Conservation (phyloP, 768 basidiomycete species). For the Mrakia hoshinonis region DNA sequence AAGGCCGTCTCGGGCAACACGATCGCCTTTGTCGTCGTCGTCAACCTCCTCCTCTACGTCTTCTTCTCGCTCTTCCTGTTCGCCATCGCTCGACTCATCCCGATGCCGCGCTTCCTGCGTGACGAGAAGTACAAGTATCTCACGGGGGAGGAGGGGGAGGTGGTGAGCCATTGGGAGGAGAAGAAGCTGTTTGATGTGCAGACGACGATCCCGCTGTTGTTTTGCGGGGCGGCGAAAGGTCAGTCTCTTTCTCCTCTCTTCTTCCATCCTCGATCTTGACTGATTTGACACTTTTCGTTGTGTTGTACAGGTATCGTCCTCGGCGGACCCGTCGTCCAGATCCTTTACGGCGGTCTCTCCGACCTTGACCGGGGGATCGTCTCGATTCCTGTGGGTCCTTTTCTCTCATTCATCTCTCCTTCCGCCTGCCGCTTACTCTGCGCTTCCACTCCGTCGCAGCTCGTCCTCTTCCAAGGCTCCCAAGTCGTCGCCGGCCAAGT, state of each 20-base stretch:
- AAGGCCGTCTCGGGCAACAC: constrained; percentile 31
- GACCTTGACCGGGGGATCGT: constrained; percentile 31
- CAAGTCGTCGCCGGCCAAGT: constrained; percentile 35
- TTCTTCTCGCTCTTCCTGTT: constrained; percentile 25
- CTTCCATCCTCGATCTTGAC: neutral
- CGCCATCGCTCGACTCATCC: constrained; percentile 20
- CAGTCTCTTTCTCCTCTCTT: neutral
- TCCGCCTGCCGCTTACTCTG: too few species aligned
- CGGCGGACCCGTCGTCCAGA: constrained; percentile 31
- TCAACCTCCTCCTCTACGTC: constrained; percentile 28
- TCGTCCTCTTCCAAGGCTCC: constrained; percentile 37
- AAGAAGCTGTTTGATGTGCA: constrained; percentile 19
- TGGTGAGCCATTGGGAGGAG: constrained; percentile 11
- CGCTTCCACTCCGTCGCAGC: neutral
- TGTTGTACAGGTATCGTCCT: constrained; percentile 17
- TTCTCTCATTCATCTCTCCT: too few species aligned
- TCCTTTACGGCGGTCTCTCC: constrained; percentile 34
- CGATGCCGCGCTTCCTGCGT: constrained; percentile 19
- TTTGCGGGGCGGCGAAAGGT: constrained; percentile 27
- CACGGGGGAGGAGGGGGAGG: neutral
- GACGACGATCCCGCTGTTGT: constrained; percentile 26
- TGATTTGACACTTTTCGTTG: neutral
- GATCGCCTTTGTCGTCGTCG: constrained; percentile 18
- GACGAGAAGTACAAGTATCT: neutral
- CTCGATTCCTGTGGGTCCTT: constrained; percentile 31